Percentiles rank a stretch among this genome's conserved stretches.
These are phyloP conservation scores for Aspergillus jensenii DNA, from an alignment of 2,329 filamentous ascomycete genomes.

Conservation along the genomic window DNA sequence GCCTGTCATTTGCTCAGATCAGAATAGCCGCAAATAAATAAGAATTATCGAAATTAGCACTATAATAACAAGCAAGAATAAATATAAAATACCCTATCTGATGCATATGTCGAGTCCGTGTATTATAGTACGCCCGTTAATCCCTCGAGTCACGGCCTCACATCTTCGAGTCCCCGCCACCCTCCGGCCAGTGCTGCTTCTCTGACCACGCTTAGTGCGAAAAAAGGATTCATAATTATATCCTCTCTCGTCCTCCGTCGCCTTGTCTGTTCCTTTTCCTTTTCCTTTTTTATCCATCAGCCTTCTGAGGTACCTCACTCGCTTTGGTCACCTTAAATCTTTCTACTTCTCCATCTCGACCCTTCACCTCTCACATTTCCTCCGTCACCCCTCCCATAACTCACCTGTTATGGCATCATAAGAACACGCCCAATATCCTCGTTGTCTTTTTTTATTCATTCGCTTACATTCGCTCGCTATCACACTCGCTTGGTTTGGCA, in stretches of 20 bases:
- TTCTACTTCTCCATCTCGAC: conserved; percentile 22
- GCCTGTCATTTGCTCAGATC: neutral
- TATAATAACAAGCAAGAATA: neutral
- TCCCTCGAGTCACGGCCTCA: conserved; percentile 2
- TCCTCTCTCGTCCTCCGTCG: conserved; percentile 16
- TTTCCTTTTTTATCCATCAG: conserved; percentile 13
- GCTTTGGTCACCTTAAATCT: conserved; percentile 19
- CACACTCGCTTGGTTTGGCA: conserved; percentile 39
- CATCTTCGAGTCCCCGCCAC: conserved; percentile 20
- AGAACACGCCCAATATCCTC: conserved; percentile 17
- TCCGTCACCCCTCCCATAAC: conserved; percentile 16
- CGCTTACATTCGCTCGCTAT: conserved; percentile 38
- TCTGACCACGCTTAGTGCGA: conserved; percentile 17
- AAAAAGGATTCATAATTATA: conserved; percentile 17
- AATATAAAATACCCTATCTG: conserved; percentile 1
- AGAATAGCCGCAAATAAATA: conserved; percentile 4
- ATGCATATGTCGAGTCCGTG: conserved; percentile 1
- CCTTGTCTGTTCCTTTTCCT: conserved; percentile 15
- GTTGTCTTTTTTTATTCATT: conserved; percentile 24
- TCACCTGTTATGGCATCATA: conserved; percentile 32
- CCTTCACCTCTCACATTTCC: conserved; percentile 22
- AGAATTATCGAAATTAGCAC: neutral
- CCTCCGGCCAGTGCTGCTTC: conserved; percentile 15
- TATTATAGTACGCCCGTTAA: neutral
- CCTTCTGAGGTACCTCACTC: conserved; percentile 6